Base-by-base conservation (phyloP, 192 early-diverging fungal genomes). In the Backusella liffmaniae region DNA sequence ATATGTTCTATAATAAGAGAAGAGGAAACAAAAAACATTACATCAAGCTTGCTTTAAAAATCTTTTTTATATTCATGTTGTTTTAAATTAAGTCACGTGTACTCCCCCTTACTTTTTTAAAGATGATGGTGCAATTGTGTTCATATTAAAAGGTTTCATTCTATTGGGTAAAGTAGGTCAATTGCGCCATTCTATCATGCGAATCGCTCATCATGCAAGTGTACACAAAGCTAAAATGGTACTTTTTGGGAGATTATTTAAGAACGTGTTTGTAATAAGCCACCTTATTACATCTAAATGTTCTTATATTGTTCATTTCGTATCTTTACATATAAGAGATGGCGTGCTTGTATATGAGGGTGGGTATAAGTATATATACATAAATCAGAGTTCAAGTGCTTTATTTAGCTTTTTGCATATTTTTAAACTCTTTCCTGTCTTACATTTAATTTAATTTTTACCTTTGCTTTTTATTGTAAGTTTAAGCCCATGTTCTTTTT, bases 161-260 rank as follows among this genome's bases (percentile, higher is more conserved):
- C 36, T 23, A 69, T 69, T 69, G 67, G 67, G 35, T 39, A 15
- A 67, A 67, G 9, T 7, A 32, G 16, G 15, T 21, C n/a, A 67
- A 69, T 69, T 35, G 67, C 67, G 67, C 67, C 34, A 69, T 69
- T 39, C 67, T 23, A 41, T 69, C 67, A 69, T 69, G 67, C 67
- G 21, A 69, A 69, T 37, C 18, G 36, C 67, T 69, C 34, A 69
- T 69, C 35, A 35, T 67, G 66, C 66, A 67, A 62, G 56, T 62
- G 23, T 62, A 62, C 56, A 62, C 56, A 62, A 62, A 29, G 56
- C 56, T 62, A 62, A 62, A 62, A 62, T 29, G 23, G n/a, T 3
- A 59, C 21, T 26, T 59, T 59, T 59, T 59, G 23, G 23, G 10
- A 13, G 18, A 23, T 10, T 10, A 18, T 23, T 56, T 56, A 62